These are phyloP conservation scores for Pugionium cornutum DNA, from an alignment of 345 rosid genomes.

Conservation along the genomic window DNA sequence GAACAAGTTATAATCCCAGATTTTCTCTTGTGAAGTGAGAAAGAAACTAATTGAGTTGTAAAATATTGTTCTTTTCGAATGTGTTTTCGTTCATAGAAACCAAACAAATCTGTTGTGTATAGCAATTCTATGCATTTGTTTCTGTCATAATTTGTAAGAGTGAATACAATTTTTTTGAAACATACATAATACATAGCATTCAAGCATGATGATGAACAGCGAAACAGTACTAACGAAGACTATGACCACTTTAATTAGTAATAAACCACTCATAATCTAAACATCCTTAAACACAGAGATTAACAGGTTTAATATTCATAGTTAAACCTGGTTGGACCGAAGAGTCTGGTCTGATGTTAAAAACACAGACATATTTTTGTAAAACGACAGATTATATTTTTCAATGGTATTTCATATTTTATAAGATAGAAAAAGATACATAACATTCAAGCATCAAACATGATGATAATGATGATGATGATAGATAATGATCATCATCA, in stretches of 20 bases:
- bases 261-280: no score
- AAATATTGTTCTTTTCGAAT: background rate
- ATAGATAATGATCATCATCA: slow-evolving; percentile 6
- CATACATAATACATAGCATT: no score
- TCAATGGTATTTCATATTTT: background rate
- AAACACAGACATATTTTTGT: background rate
- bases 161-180: background rate
- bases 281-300: no score
- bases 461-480: no score
- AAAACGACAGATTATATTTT: background rate
- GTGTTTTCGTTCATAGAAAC: slow-evolving; percentile 7
- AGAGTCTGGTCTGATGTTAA: background rate
- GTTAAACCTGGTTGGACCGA: no score
- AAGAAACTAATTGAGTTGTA: background rate
- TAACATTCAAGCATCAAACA: slow-evolving; percentile 12
- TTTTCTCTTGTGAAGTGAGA: slow-evolving; percentile 53
- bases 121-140: slow-evolving; percentile 7
- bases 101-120: slow-evolving; percentile 16
- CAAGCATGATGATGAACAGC: no score
- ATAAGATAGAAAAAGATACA: slow-evolving; percentile 15
- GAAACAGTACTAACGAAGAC: no score
- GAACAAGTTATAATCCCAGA: slow-evolving; percentile 61
- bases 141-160: background rate
- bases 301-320: no score
- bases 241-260: no score